Base-by-base conservation (phyloP, 805 yeast species). In the Sugiyamaella valdiviana region DNA sequence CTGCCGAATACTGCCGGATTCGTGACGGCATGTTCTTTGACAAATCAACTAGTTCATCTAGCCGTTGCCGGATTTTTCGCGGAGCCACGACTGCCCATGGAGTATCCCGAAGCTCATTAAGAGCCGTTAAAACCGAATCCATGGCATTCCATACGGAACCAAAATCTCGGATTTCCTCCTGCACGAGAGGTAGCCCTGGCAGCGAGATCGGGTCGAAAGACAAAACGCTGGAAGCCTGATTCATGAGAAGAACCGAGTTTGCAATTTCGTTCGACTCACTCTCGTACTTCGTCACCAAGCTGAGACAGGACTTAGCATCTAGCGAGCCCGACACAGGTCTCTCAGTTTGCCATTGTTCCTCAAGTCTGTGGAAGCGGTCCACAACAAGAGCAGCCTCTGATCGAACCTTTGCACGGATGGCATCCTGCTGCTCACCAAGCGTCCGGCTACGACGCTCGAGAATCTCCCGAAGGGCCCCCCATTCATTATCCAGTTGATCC, bases 1-100 rank as follows among this genome's bases (percentile, higher is more conserved):
- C 82, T 0, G 90, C 89, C 0, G 80, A 69, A 60, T 85, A 83
- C 52, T 80, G 88, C 5, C 86, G 71, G 21, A 83, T 71, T 14
- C 75, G 70, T 0, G 72, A 63, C 0, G 91, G 86, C 66, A 82
- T 70, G 0, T 73, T 55, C 45, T 80, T 71, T 1, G 82, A 68
- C 0, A 57, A 58, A 1, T 64, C 62, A 1, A 78, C 52, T 10
- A 83, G 61, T 1, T 70, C 76, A 17, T 83, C 87, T 14, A 86
- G 63, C 9, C 67, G 62, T 12, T 62, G 63, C 40, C 79, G 70
- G 3, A 83, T 51, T 0, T 67, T 60, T 6, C 78, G 61, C 0
- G 79, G 71, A 3, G 71, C 70, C 2, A 79, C 58, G 0, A 69
- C 65, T 0, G 51, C 26, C 95, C 95, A 87, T 2, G 62, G 61